Evolutionary conservation across 192 early-diverging fungal species (phyloP).

Genomic region (Coemansia umbellata): DNA sequence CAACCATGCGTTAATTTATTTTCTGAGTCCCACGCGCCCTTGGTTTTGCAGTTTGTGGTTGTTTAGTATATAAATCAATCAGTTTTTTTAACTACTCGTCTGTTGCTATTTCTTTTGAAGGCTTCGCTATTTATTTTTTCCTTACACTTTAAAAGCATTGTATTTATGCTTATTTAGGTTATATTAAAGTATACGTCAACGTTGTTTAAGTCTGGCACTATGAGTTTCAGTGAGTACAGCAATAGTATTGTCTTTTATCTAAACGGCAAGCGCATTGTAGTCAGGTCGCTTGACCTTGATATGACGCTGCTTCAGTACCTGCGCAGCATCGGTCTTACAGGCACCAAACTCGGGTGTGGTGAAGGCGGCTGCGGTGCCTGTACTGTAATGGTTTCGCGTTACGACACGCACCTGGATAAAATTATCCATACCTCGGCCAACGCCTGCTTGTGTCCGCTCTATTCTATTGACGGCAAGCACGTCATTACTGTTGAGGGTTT

Average conservation of each 20-base stretch:
- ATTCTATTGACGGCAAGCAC: constrained; percentile 73
- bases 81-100: neutral
- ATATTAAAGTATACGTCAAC: too few relatives aligned
- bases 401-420: constrained; percentile 37
- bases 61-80: neutral
- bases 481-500: constrained; percentile 80
- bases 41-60: too few relatives aligned
- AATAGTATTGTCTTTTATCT: constrained; percentile 55
- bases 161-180: too few relatives aligned
- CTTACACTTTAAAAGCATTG: neutral
- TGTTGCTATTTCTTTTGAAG: neutral
- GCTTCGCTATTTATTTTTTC: neutral
- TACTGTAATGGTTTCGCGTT: constrained; percentile 73
- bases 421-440: constrained; percentile 54
- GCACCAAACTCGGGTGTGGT: constrained; percentile 79
- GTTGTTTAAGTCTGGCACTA: too few relatives aligned
- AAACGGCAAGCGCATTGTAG: constrained; percentile 54
- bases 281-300: constrained; percentile 62
- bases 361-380: constrained; percentile 77
- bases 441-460: constrained; percentile 71
- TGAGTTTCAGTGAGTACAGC: neutral
- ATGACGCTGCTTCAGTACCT: constrained; percentile 65
- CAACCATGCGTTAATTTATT: too few relatives aligned
- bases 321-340: constrained; percentile 60
- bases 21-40: too few relatives aligned